Percentiles rank a stretch among this genome's conserved stretches.
These are phyloP conservation scores for Exophiala alcalophila DNA, from an alignment of 2,329 filamentous ascomycete genomes.

Conservation along the genomic window DNA sequence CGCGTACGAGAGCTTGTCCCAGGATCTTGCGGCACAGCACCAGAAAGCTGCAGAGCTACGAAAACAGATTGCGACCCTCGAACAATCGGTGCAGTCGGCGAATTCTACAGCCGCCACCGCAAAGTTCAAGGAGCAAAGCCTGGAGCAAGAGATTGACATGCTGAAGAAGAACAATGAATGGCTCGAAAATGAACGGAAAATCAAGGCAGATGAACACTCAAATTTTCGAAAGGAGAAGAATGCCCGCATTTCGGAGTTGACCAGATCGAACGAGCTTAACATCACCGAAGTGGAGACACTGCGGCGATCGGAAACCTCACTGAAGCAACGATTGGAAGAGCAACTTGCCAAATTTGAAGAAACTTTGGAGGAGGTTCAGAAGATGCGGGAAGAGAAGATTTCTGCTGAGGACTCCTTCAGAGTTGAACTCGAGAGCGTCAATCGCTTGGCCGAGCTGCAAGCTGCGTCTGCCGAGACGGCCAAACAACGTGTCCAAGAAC, in stretches of 20 bases:
- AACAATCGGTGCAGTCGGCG: slow-evolving; percentile 78
- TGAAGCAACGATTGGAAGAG: slow-evolving; percentile 78
- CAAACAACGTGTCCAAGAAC: slow-evolving; percentile 58
- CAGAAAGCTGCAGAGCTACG: slow-evolving; percentile 80
- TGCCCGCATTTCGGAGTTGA: slow-evolving; percentile 79
- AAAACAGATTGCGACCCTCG: slow-evolving; percentile 75
- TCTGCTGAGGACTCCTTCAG: slow-evolving; percentile 82
- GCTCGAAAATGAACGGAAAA: slow-evolving; percentile 88
- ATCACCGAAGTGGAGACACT: slow-evolving; percentile 72
- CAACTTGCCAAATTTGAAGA: slow-evolving; percentile 85
- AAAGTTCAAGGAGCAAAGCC: slow-evolving; percentile 84
- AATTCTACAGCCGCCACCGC: slow-evolving; percentile 76
- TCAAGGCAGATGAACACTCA: slow-evolving; percentile 78
- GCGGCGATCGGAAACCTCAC: slow-evolving; percentile 72
- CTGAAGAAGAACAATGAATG: slow-evolving; percentile 89
- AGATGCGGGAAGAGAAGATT: slow-evolving; percentile 77
- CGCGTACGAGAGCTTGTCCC: slow-evolving; percentile 78
- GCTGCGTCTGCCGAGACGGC: slow-evolving; percentile 58
- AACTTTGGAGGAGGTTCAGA: slow-evolving; percentile 74
- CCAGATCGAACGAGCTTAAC: slow-evolving; percentile 83
- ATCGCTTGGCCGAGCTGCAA: slow-evolving; percentile 72
- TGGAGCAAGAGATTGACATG: slow-evolving; percentile 86
- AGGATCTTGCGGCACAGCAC: slow-evolving; percentile 84
- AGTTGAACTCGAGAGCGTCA: slow-evolving; percentile 77
- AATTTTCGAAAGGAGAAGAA: slow-evolving; percentile 95